phyloP scores from a whole-genome alignment of 2,329 filamentous ascomycete genomes.

The Fusarium sp. region DNA sequence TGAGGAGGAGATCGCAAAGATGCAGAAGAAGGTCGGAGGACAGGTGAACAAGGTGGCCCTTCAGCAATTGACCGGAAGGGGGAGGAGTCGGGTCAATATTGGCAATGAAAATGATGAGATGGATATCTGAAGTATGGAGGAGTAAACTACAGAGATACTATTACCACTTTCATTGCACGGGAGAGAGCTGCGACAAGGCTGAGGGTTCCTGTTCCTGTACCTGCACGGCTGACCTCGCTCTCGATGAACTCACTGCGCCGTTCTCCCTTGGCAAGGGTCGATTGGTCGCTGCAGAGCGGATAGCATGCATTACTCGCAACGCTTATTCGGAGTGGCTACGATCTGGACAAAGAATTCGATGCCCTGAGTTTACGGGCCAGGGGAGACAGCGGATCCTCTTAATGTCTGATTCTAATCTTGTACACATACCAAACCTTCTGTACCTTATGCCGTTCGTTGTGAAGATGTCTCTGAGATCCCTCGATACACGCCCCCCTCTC shows the following conservation, averaged over 20 bases:
- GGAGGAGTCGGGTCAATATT: slow-evolving; percentile 90
- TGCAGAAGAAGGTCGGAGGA: slow-evolving; percentile 93
- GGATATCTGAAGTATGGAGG: slow-evolving; percentile 47
- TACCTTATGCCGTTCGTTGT: slow-evolving; percentile 46
- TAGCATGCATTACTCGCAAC: slow-evolving; percentile 32
- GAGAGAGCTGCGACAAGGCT: slow-evolving; percentile 42
- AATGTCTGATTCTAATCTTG: slow-evolving; percentile 58
- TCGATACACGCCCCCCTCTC: slow-evolving; percentile 42
- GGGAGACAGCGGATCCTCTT: slow-evolving; percentile 42
- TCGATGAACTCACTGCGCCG: slow-evolving; percentile 20
- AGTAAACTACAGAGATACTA: slow-evolving; percentile 38
- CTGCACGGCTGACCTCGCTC: slow-evolving; percentile 26
- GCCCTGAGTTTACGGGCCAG: slow-evolving; percentile 32
- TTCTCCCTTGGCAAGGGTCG: slow-evolving; percentile 48
- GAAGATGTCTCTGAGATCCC: slow-evolving; percentile 39
- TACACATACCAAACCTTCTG: slow-evolving; percentile 51
- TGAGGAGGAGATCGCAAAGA: slow-evolving; percentile 95
- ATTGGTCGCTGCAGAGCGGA: slow-evolving; percentile 33
- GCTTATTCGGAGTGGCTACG: slow-evolving; percentile 35
- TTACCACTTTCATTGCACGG: slow-evolving; percentile 3
- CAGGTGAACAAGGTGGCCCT: slow-evolving; percentile 92
- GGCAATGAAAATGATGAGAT: slow-evolving; percentile 75
- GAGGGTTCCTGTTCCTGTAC: slow-evolving; percentile 36
- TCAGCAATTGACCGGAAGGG: slow-evolving; percentile 85
- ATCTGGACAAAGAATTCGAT: slow-evolving; percentile 48